Base-by-base conservation (phyloP, 108 stramenopile species). In the Cyclotella atomus region DNA sequence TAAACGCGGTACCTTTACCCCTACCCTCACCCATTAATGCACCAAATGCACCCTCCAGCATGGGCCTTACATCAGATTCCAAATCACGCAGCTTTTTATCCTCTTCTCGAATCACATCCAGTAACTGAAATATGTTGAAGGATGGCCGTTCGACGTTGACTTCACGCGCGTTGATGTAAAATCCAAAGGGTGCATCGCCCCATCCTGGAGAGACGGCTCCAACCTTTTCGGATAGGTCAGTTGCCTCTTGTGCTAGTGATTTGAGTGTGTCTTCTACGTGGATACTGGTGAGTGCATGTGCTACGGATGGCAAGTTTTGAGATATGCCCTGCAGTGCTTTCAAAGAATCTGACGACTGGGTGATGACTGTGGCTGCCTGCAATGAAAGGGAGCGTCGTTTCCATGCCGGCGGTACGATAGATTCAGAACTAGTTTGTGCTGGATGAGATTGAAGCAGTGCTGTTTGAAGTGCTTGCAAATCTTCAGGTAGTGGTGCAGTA, bases 81-180 rank as follows among this genome's bases (percentile, higher is more conserved):
- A 95, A 56, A 17, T 71, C 66, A 23, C 75, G 44, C 61, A 95
- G 33, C 62, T 47, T 61, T 53, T 76, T 70, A 53, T 88, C 73
- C 80, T 95, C 95, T 46, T 89, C 78, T 49, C 81, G 66, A 19
- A 95, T 43, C 19, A 89, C 57, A 56, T 88, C 67, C 17, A 95
- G 70, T 47, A 95, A 30, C 66, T 91, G 88, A 85, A 93, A 95
- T 0, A 95, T 77, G 68, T 95, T 95, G 78, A 95, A 95, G 24
- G 85, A 85, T 29, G 90, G 86, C 2, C 91, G 86, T 38, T 88
- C 89, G 15, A 93, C 73, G 19, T 73, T 47, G 0, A 91, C 73
- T 35, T 62, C 50, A 38, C 88, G 87, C 15, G 88, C 85, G 65
- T 95, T 95, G 43, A 95, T 80, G 34, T 76, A 88, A 19, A 84